phyloP scores from a whole-genome alignment of 768 basidiomycete species.

The Hypholoma fasciculare region DNA sequence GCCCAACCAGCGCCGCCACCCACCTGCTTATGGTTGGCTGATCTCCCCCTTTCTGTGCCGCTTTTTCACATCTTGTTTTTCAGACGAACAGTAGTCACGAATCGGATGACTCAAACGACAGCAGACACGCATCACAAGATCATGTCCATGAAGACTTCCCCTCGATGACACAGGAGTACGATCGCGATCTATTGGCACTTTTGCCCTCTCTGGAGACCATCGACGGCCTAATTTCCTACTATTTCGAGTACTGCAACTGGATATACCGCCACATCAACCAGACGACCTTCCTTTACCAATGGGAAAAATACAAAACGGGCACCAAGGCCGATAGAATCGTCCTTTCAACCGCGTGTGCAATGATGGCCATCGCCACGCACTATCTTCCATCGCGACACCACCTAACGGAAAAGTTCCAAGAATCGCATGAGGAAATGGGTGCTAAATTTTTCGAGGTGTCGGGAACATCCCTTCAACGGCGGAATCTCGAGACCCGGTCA shows the following conservation, averaged over 20 bases:
- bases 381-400: conserved; percentile 70
- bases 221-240: conserved; percentile 72
- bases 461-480: conserved; percentile 60
- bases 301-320: conserved; percentile 75
- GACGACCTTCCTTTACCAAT: conserved; percentile 57
- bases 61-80: conserved; percentile 13
- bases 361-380: conserved; percentile 72
- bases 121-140: conserved; percentile 56
- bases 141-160: conserved; percentile 42
- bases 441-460: conserved; percentile 71
- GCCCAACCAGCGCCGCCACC: conserved; percentile 75
- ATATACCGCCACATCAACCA: conserved; percentile 80
- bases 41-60: conserved; percentile 15
- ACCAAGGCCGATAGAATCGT: conserved; percentile 63
- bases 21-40: conserved; percentile 60
- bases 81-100: conserved; percentile 41
- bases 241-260: conserved; percentile 90
- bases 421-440: conserved; percentile 61
- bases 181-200: conserved; percentile 67
- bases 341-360: conserved; percentile 70
- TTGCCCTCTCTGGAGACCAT: conserved; percentile 69
- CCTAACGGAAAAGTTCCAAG: conserved; percentile 52
- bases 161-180: conserved; percentile 53
- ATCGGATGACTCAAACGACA: conserved; percentile 50
- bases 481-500: conserved; percentile 56